A percentile compares a stretch with the other conserved stretches of the same genome.
Evolutionary conservation across 371 early-diverging fungal genomes (phyloP).

Genomic region (Syncephalastrum racemosum): DNA sequence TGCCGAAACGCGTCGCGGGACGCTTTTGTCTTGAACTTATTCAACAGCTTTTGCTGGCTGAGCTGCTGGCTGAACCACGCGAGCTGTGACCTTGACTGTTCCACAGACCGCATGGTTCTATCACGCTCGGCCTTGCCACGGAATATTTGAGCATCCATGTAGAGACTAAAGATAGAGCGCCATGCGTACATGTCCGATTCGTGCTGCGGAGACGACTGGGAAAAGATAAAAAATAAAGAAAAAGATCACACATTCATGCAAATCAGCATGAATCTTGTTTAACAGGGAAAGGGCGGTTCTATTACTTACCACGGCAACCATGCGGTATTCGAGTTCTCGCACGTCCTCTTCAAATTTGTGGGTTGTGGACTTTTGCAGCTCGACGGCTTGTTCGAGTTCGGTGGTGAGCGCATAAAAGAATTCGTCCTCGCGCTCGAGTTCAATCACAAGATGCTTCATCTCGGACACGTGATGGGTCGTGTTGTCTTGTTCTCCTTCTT

Average conservation of each 20-base stretch:
- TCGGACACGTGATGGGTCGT: background rate
- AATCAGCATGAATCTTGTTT: background rate
- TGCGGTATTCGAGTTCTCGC: slow-evolving; percentile 39
- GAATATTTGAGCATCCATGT: slow-evolving; percentile 72
- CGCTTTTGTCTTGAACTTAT: slow-evolving; percentile 32
- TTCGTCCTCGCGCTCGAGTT: slow-evolving; percentile 58
- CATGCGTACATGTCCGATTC: slow-evolving; percentile 71
- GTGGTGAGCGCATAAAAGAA: slow-evolving; percentile 58
- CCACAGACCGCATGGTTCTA: slow-evolving; percentile 46
- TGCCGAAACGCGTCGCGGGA: slow-evolving; percentile 55
- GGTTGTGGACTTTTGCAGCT: slow-evolving; percentile 36
- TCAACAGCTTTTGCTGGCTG: slow-evolving; percentile 33
- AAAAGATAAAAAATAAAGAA: background rate
- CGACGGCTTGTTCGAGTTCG: slow-evolving; percentile 45
- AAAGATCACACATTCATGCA: background rate
- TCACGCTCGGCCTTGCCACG: slow-evolving; percentile 49
- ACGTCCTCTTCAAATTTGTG: slow-evolving; percentile 48
- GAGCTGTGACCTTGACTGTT: slow-evolving; percentile 57
- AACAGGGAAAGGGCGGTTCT: too few relatives aligned
- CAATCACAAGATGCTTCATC: slow-evolving; percentile 49
- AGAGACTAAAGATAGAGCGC: slow-evolving; percentile 70
- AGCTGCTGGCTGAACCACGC: slow-evolving; percentile 60
- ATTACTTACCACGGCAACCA: slow-evolving; percentile 44
- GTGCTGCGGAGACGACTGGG: slow-evolving; percentile 49
- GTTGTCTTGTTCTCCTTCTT: slow-evolving; percentile 3